Conservation (phyloP, 2,329 filamentous ascomycete species). For the Aspergillus pseudoviridinutans region DNA sequence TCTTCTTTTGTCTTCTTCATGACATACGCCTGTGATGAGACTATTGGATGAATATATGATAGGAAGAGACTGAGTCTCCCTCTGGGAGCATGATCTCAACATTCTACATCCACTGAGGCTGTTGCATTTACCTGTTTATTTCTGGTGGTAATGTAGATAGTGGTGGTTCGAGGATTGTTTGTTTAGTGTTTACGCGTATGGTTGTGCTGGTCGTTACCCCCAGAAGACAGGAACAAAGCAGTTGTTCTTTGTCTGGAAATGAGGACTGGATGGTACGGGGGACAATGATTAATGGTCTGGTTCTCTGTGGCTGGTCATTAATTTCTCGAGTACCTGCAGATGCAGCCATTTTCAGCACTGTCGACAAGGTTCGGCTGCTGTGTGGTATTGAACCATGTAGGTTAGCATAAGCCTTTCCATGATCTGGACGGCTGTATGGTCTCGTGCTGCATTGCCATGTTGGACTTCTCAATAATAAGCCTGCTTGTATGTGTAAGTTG, state of each 20-base stretch:
- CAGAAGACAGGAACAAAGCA: background rate
- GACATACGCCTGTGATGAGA: constrained; percentile 42
- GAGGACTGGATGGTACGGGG: background rate
- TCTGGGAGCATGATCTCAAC: constrained; percentile 38
- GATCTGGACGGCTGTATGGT: background rate
- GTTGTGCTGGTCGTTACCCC: background rate
- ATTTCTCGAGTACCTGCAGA: background rate
- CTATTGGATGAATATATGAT: constrained; percentile 39
- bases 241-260: background rate
- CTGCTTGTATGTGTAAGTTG: background rate
- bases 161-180: background rate
- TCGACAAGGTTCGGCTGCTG: background rate
- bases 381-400: background rate
- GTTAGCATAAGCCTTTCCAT: background rate
- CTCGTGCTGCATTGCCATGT: background rate
- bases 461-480: background rate
- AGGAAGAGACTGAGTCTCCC: constrained; percentile 47
- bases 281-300: background rate
- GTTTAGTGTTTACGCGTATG: background rate
- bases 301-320: background rate
- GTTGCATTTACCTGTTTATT: constrained; percentile 8
- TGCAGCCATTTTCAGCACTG: background rate
- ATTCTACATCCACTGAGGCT: constrained; percentile 42
- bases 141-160: background rate
- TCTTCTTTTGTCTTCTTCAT: constrained; percentile 18